Base-by-base conservation (phyloP, 1,284 basidiomycete genomes). In the Microbotryum silenes-acaulis region DNA sequence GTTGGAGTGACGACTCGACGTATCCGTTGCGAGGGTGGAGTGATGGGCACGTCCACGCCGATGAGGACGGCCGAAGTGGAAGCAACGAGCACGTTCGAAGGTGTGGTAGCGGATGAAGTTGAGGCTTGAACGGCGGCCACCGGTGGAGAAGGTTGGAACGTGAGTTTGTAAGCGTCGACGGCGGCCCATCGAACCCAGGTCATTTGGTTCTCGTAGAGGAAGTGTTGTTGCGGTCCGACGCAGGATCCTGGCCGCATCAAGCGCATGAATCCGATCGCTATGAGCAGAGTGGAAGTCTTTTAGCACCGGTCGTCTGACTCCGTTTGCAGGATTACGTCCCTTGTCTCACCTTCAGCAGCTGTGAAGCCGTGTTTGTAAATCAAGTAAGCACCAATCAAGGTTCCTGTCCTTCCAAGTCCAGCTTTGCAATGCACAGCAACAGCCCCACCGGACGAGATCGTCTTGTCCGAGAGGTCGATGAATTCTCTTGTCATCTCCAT, bases 331-430 rank as follows among this genome's bases (percentile, higher is more conserved):
- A 27, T 27, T 5, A 27, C 9, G 37, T 12, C 37, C 9, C 14
- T 21, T 42, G 2, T 6, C 60, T 29, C 7, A 68, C 66, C 66
- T 77, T 99, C 96, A 60, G 86, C 85, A 0, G 94, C 93, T n/a
- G 91, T 91, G 74, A 99, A 99, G n/a, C 89, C 89, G 73, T 97
- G 93, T 78, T 96, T 97, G 89, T 96, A 99, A 69, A 97, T 89
- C 60, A 99, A 82, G 79, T 97, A 98, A 4, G 96, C 96, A 54
- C 92, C 92, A 65, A 98, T 94, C 64, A 98, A 79, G 4, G 93
- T 94, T 5, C 96, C 94, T 4, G 91, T 96, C 55, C 91, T 82
- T 25, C 91, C 91, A 23, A 96, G 81, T 25, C 91, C 91, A 54
- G 91, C 91, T 80, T 96, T 96, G 76, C 91, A 96, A 85, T 96